Evolutionary conservation across 495 filamentous ascomycete species (phyloP).

Genomic region (Baudoinia panamericana): DNA sequence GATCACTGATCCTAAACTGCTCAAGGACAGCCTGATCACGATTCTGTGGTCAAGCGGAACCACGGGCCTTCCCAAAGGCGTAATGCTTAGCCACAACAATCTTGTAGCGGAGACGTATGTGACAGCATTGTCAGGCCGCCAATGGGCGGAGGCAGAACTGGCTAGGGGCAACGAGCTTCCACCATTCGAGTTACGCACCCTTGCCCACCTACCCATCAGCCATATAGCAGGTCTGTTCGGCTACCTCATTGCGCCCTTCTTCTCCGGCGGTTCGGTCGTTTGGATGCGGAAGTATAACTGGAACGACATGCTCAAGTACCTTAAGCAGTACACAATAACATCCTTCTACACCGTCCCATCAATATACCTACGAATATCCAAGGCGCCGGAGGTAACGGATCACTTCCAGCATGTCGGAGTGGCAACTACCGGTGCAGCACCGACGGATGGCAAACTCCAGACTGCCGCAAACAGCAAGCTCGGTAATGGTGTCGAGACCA

Average conservation of each 20-base stretch:
- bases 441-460: slow-evolving; percentile 23
- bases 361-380: slow-evolving; percentile 26
- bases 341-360: slow-evolving; percentile 24
- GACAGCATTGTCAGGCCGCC: slow-evolving; percentile 9
- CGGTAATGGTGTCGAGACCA: slow-evolving; percentile 17
- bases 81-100: slow-evolving; percentile 31
- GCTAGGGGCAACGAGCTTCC: slow-evolving; percentile 10
- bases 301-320: slow-evolving; percentile 18
- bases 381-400: slow-evolving; percentile 22
- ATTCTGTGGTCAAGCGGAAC: slow-evolving; percentile 30
- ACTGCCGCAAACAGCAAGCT: slow-evolving; percentile 19
- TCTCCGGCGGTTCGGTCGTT: slow-evolving; percentile 16
- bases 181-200: slow-evolving; percentile 26
- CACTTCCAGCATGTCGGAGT: slow-evolving; percentile 19
- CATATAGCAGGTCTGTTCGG: slow-evolving; percentile 35
- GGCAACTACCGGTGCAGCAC: slow-evolving; percentile 26
- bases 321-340: slow-evolving; percentile 24
- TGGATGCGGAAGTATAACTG: slow-evolving; percentile 27
- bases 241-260: slow-evolving; percentile 28
- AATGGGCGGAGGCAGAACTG: slow-evolving; percentile 7
- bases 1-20: slow-evolving; percentile 32
- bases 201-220: slow-evolving; percentile 41
- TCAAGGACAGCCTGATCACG: slow-evolving; percentile 26
- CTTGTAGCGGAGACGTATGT: slow-evolving; percentile 26
- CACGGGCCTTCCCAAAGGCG: slow-evolving; percentile 32